Evolutionary conservation across 2,329 filamentous ascomycete genomes (phyloP).

Genomic region (Arthrobotrys sinensis): DNA sequence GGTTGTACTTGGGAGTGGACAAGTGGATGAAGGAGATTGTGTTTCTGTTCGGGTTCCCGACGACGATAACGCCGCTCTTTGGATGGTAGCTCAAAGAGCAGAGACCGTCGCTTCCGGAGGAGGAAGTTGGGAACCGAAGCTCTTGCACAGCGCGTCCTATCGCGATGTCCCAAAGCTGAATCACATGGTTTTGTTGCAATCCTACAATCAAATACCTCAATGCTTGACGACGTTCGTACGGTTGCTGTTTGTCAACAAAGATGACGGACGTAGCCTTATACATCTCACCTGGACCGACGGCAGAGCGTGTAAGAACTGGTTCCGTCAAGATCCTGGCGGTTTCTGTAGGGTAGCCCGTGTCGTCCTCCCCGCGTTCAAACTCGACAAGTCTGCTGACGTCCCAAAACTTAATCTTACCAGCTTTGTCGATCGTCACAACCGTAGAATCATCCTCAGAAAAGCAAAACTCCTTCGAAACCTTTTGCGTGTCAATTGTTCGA

Average conservation of each 20-base stretch:
- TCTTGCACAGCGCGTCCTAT: conserved; percentile 96
- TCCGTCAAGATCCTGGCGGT: conserved; percentile 81
- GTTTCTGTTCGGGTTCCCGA: conserved; percentile 96
- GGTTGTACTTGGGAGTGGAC: conserved; percentile 91
- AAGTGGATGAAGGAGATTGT: conserved; percentile 97
- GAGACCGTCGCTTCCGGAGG: conserved; percentile 90
- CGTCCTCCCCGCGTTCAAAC: conserved; percentile 68
- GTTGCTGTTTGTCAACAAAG: conserved; percentile 94
- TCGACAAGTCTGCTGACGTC: conserved; percentile 85
- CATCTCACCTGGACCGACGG: conserved; percentile 89
- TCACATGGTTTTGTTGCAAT: conserved; percentile 98
- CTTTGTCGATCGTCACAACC: conserved; percentile 96
- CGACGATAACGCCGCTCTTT: conserved; percentile 89
- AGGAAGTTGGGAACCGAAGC: conserved; percentile 94
- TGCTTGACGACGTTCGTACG: conserved; percentile 90
- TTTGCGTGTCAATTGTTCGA: conserved; percentile 94
- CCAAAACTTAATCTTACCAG: conserved; percentile 97
- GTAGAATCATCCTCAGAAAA: conserved; percentile 97
- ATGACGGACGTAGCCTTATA: conserved; percentile 97
- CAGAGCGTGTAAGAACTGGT: conserved; percentile 87
- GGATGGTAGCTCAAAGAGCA: conserved; percentile 97
- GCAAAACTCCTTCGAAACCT: conserved; percentile 97
- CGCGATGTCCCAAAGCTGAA: conserved; percentile 98
- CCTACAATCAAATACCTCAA: conserved; percentile 96
- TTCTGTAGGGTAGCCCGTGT: conserved; percentile 67